Percentiles rank a stretch among this genome's conserved stretches.
phyloP scores from a whole-genome alignment of 2,329 filamentous ascomycete species.

The Phialophora chinensis region DNA sequence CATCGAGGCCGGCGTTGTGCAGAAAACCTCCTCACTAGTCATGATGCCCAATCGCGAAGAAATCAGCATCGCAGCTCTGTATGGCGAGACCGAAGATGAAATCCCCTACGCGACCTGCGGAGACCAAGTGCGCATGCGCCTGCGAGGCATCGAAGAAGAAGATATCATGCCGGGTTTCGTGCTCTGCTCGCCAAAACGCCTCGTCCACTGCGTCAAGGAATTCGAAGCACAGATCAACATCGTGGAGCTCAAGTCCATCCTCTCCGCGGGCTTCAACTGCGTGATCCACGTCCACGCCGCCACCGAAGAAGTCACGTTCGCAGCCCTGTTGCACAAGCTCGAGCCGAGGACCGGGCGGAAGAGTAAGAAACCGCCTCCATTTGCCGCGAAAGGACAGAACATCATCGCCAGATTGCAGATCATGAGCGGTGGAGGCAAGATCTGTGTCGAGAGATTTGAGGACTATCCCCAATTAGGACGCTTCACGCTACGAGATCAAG shows the following conservation, averaged over 20 bases:
- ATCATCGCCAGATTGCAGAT: conserved; percentile 94
- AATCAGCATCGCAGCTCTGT: conserved; percentile 81
- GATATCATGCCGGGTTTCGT: conserved; percentile 96
- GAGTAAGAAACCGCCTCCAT: conserved; percentile 90
- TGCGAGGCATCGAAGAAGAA: conserved; percentile 96
- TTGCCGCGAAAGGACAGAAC: conserved; percentile 77
- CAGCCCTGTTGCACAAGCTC: conserved; percentile 84
- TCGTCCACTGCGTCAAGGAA: conserved; percentile 84
- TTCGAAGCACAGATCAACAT: conserved; percentile 98
- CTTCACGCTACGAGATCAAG: conserved; percentile 90
- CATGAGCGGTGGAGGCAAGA: conserved; percentile 79
- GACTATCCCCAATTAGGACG: conserved; percentile 94
- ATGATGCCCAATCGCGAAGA: conserved; percentile 96
- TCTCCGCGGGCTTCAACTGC: conserved; percentile 95
- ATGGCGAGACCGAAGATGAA: conserved; percentile 96
- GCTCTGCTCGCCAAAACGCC: conserved; percentile 89
- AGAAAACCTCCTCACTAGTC: conserved; percentile 82
- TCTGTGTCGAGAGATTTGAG: conserved; percentile 93
- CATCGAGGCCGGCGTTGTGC: conserved; percentile 91
- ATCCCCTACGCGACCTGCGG: conserved; percentile 80
- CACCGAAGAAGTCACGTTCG: conserved; percentile 96
- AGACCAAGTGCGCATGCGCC: conserved; percentile 89
- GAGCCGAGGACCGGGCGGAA: conserved; percentile 93
- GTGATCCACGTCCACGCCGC: conserved; percentile 97
- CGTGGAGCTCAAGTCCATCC: conserved; percentile 90